Evolutionary conservation across 768 basidiomycete species (phyloP).

Genomic region (Lactarius pseudohatsudake): DNA sequence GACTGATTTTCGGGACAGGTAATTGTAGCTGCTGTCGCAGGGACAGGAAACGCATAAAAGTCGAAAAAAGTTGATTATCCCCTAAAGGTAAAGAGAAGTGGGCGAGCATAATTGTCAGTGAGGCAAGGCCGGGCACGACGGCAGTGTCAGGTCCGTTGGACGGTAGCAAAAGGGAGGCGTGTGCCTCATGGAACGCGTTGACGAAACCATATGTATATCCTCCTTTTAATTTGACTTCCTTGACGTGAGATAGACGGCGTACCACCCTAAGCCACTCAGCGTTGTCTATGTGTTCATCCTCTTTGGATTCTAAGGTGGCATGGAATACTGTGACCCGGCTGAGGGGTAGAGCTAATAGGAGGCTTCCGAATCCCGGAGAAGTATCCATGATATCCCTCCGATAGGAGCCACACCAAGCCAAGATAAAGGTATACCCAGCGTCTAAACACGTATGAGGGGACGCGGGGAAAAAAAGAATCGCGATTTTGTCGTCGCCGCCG

Average conservation of each 20-base stretch:
- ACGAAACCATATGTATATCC: slow-evolving; percentile 9
- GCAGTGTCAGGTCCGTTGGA: neutral
- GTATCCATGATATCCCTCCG: neutral
- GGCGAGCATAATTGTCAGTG: slow-evolving; percentile 3
- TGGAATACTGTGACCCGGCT: neutral
- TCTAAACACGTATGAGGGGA: neutral
- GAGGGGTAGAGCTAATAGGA: slow-evolving; percentile 13
- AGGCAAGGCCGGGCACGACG: slow-evolving; percentile 5
- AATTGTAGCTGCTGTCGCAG: slow-evolving; percentile 3
- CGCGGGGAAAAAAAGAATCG: neutral
- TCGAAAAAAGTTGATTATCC: slow-evolving; percentile 13
- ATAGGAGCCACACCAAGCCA: neutral
- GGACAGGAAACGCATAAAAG: slow-evolving; percentile 13
- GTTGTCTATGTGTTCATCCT: neutral
- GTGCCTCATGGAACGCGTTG: slow-evolving; percentile 12
- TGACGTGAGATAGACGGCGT: slow-evolving; percentile 6
- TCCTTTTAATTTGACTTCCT: slow-evolving; percentile 10
- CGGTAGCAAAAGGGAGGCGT: neutral
- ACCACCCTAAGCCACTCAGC: slow-evolving; percentile 18
- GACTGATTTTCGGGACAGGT: neutral
- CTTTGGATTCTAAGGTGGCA: neutral
- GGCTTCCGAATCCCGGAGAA: slow-evolving; percentile 5
- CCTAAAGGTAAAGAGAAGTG: slow-evolving; percentile 26
- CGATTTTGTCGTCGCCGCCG: neutral
- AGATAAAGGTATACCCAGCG: neutral